Evolutionary conservation across 352 stramenopile species (phyloP).

Genomic region (Elongisporangium senticosum): DNA sequence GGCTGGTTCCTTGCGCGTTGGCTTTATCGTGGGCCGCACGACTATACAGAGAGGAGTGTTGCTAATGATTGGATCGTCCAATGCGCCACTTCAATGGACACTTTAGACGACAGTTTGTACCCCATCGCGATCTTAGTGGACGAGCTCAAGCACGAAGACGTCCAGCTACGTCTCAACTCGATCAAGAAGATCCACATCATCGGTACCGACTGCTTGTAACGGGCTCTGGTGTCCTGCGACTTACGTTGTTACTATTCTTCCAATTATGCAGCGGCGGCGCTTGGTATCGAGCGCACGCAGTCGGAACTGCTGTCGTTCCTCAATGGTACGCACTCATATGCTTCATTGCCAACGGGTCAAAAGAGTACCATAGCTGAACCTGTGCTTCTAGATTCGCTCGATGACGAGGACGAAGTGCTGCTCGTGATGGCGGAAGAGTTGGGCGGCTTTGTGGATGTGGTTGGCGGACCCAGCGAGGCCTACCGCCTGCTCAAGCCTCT

Average conservation of each 20-base stretch:
- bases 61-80: not conserved
- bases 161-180: constrained; percentile 88
- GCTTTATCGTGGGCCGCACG: not conserved
- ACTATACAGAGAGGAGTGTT: not conserved
- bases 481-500: constrained; percentile 92
- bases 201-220: constrained; percentile 33
- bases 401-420: constrained; percentile 98
- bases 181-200: constrained; percentile 90
- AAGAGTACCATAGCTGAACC: constrained; percentile 1
- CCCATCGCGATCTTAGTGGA: constrained; percentile 89
- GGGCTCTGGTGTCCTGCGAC: not conserved
- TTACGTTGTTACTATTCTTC: not conserved
- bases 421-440: constrained; percentile 92
- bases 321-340: constrained; percentile 49
- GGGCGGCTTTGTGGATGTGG: constrained; percentile 83
- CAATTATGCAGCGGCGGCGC: constrained; percentile 55
- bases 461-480: constrained; percentile 87
- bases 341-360: no score
- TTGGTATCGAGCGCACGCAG: constrained; percentile 86
- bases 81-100: not conserved
- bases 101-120: constrained; percentile 72
- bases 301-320: constrained; percentile 98
- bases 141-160: constrained; percentile 90
- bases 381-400: constrained; percentile 84
- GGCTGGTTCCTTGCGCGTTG: not conserved